Base-by-base conservation (phyloP, 345 rosid species). In the Garcia nutans region DNA sequence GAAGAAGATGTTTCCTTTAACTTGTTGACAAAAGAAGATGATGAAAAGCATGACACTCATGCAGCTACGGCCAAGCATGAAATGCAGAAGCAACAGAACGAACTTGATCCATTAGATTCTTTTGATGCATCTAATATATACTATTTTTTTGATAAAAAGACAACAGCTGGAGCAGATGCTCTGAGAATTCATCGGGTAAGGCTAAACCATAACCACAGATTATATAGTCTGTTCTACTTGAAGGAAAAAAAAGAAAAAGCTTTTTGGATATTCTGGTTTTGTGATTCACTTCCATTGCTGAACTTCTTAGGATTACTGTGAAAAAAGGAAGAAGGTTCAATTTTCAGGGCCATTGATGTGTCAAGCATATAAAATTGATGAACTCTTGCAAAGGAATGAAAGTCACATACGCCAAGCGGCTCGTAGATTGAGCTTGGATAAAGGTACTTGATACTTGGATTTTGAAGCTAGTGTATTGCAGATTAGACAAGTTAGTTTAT, bases 321-420 rank as follows among this genome's bases (percentile, higher is more conserved):
- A 68, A 22, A 59, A 70, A 65, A 64, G 20, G 8, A 70, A 68
- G 33, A 78, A 74, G 28, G 66, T 76, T 24, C 65, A 77, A 58
- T 66, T 62, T 71, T 92, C 94, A 9, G 94, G 90, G 63, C 90
- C 91, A 5, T 11, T 85, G 71, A 64, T 87, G 20, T 70, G 84
- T 16, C 82, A 87, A 72, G 76, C 90, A 13, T 81, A 78, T 50
- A 85, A 82, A 76, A 74, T 86, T 3, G 89, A 88, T 6, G 82
- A 82, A 70, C 79, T 86, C 61, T 73, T 86, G 73, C 84, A 82
- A 71, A 81, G 85, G 74, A 92, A 88, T 77, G 90, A 85, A 78
- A 87, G 76, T 28, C 87, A 84, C 69, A 90, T 87, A 41, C 85
- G 87, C 19, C 86, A 49, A 44, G 89, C 87, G 28, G 87, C 76